phyloP scores from a whole-genome alignment of 805 yeast genomes.

The Wickerhamiella musiphila region DNA sequence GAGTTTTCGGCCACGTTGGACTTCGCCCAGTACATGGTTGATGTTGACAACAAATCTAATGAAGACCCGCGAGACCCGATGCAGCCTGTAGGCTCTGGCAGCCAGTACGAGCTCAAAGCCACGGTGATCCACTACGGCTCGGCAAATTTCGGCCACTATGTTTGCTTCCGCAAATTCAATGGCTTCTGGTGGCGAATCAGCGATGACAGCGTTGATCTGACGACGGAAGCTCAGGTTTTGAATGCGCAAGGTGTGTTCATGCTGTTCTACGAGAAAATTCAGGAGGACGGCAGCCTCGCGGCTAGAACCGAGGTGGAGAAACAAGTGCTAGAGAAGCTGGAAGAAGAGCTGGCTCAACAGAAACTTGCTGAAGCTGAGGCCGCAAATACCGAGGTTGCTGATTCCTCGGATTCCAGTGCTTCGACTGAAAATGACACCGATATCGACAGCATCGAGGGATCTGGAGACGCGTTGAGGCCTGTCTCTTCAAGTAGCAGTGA shows the following conservation, averaged over 20 bases:
- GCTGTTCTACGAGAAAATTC: conserved; percentile 61
- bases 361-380: no score
- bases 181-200: conserved; percentile 93
- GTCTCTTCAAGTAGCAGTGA: no score
- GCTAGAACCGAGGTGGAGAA: no score
- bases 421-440: no score
- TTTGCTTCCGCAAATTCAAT: conserved; percentile 64
- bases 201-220: conserved; percentile 73
- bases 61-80: conserved; percentile 66
- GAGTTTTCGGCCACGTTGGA: conserved; percentile 54
- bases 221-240: conserved; percentile 65
- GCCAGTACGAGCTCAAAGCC: conserved; percentile 52
- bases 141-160: conserved; percentile 94
- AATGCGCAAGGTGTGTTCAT: conserved; percentile 76
- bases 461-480: no score
- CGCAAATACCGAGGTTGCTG: no score
- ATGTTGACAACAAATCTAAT: conserved; percentile 43
- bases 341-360: no score
- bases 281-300: no score
- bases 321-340: no score
- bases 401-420: no score
- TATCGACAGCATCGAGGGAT: no score
- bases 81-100: conserved; percentile 21
- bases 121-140: conserved; percentile 89
- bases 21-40: conserved; percentile 51